phyloP scores from a whole-genome alignment of 1,284 basidiomycete species.

The Gomphus bonarii region DNA sequence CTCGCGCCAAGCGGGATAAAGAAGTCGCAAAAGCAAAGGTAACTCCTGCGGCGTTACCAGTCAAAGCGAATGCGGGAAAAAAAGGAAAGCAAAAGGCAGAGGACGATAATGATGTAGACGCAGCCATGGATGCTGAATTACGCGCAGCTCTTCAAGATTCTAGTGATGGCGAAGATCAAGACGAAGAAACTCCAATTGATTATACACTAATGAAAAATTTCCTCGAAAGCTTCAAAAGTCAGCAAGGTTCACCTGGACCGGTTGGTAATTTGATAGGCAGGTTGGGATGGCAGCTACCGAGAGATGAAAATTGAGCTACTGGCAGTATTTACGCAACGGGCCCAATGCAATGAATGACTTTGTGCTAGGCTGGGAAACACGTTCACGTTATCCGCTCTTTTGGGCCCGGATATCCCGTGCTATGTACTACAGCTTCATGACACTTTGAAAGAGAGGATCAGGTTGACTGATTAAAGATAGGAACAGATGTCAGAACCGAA shows the following conservation, averaged over 20 bases:
- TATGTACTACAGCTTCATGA: background rate
- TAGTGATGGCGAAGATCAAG: slow-evolving; percentile 42
- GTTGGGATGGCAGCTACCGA: slow-evolving; percentile 62
- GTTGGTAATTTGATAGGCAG: slow-evolving; percentile 81
- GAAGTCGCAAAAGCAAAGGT: background rate
- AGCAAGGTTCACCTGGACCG: slow-evolving; percentile 78
- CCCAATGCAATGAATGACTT: background rate
- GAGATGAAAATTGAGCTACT: slow-evolving; percentile 34
- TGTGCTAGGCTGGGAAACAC: background rate
- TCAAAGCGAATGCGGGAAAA: slow-evolving; percentile 6
- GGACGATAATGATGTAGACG: slow-evolving; percentile 25
- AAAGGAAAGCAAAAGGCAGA: slow-evolving; percentile 25
- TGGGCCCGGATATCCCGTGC: background rate
- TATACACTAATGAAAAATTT: slow-evolving; percentile 92
- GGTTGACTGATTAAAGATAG: background rate
- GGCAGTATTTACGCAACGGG: background rate
- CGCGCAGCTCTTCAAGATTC: slow-evolving; percentile 31
- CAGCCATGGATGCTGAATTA: slow-evolving; percentile 80
- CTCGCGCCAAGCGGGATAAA: slow-evolving; percentile 19
- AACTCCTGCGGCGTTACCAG: background rate
- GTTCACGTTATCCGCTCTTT: slow-evolving; percentile 3
- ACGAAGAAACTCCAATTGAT: slow-evolving; percentile 47
- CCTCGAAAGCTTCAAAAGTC: slow-evolving; percentile 87
- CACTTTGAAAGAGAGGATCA: background rate
- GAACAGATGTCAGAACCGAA: background rate